phyloP scores from a whole-genome alignment of 148 eudicot genomes.

The Simmondsia chinensis region DNA sequence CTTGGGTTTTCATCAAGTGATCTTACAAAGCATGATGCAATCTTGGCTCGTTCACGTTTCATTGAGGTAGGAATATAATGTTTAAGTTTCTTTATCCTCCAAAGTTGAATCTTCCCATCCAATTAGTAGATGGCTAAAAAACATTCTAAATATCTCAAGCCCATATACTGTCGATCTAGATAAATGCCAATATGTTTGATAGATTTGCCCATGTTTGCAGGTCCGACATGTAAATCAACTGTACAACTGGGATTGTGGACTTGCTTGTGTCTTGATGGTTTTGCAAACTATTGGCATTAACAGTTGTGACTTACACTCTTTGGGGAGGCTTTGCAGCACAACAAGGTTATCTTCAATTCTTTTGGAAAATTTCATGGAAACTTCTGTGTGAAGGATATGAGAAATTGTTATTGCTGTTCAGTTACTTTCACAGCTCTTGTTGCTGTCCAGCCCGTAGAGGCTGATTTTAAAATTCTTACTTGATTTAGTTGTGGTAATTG shows the following conservation, averaged over 20 bases:
- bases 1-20: slow-evolving; percentile 18
- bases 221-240: slow-evolving; percentile 78
- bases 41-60: slow-evolving; percentile 35
- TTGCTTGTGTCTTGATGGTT: slow-evolving; percentile 95
- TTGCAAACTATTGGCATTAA: slow-evolving; percentile 56
- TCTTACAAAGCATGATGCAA: slow-evolving; percentile 18
- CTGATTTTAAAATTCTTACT: not conserved
- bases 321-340: slow-evolving; percentile 58
- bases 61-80: slow-evolving; percentile 42
- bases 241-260: slow-evolving; percentile 92
- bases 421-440: too few species aligned
- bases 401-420: too few species aligned
- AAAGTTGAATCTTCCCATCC: not conserved
- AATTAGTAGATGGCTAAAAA: slow-evolving; percentile 1
- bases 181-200: not conserved
- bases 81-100: not conserved
- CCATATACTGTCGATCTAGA: too few species aligned
- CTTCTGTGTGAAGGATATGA: not conserved
- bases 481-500: not conserved
- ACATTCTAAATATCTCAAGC: too few species aligned
- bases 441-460: too few species aligned
- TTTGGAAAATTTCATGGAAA: not conserved
- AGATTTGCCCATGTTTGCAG: slow-evolving; percentile 4
- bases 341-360: slow-evolving; percentile 42
- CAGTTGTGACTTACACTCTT: slow-evolving; percentile 38